phyloP scores from a whole-genome alignment of 2,329 filamentous ascomycete species.

The Penicillium sp. region DNA sequence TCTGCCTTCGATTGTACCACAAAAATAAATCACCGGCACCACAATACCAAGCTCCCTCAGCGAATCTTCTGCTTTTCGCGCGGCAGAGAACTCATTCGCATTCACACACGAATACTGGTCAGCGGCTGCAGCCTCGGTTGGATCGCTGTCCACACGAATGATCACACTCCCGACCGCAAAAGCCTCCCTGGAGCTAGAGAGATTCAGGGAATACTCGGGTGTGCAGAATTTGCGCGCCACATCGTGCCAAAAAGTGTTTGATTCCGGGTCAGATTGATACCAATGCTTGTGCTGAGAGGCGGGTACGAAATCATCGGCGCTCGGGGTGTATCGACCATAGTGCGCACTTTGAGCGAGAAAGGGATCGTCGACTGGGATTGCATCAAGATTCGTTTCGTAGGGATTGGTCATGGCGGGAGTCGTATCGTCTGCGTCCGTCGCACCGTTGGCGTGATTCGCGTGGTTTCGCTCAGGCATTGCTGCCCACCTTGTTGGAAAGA shows the following conservation, averaged over 20 bases:
- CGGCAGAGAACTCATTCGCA: slow-evolving; percentile 33
- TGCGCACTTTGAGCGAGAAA: slow-evolving; percentile 28
- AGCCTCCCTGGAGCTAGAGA: slow-evolving; percentile 26
- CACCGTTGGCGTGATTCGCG: slow-evolving; percentile 21
- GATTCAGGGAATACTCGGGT: slow-evolving; percentile 28
- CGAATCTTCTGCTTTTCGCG: slow-evolving; percentile 29
- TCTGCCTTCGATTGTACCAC: slow-evolving; percentile 32
- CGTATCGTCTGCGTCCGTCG: slow-evolving; percentile 6
- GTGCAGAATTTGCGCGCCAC: slow-evolving; percentile 28
- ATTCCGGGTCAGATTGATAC: slow-evolving; percentile 26
- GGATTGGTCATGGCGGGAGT: slow-evolving; percentile 20
- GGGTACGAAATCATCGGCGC: slow-evolving; percentile 27
- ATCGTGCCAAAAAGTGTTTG: slow-evolving; percentile 32
- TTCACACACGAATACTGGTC: slow-evolving; percentile 31
- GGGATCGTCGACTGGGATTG: slow-evolving; percentile 29
- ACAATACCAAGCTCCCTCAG: slow-evolving; percentile 29
- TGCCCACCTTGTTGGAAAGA: slow-evolving; percentile 16
- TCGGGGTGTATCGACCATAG: slow-evolving; percentile 32
- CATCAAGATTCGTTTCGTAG: slow-evolving; percentile 31
- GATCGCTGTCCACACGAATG: slow-evolving; percentile 31
- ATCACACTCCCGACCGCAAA: slow-evolving; percentile 34
- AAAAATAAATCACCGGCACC: slow-evolving; percentile 35
- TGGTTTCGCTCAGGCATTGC: slow-evolving; percentile 15
- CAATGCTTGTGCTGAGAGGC: slow-evolving; percentile 29
- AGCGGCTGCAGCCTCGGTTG: slow-evolving; percentile 20